These are phyloP conservation scores for Cubamyces sp. DNA, from an alignment of 768 basidiomycete genomes.

Conservation along the genomic window DNA sequence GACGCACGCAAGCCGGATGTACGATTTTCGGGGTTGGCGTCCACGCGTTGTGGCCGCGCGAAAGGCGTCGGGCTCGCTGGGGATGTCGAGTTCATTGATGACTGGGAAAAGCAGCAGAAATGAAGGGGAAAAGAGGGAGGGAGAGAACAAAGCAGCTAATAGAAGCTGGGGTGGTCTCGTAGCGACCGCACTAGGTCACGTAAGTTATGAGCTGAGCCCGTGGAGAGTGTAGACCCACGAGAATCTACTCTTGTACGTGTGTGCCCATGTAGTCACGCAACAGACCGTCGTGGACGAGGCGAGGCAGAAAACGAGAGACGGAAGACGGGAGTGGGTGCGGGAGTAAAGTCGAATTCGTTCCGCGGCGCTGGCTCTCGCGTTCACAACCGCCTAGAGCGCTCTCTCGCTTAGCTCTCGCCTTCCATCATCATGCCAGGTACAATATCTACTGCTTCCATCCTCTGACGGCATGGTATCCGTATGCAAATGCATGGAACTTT, in stretches of 20 bases:
- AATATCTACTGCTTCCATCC: not conserved
- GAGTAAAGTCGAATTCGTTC: not conserved
- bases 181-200: slow-evolving; percentile 13
- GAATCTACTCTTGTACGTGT: not conserved
- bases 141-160: slow-evolving; percentile 9
- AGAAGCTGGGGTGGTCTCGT: slow-evolving; percentile 15
- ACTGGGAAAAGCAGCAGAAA: not conserved
- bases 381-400: slow-evolving; percentile 1
- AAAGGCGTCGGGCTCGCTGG: slow-evolving; percentile 14
- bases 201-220: slow-evolving; percentile 5
- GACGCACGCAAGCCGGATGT: slow-evolving; percentile 70
- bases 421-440: not conserved
- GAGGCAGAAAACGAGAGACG: not conserved
- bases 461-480: not conserved
- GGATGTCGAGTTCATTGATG: slow-evolving; percentile 13
- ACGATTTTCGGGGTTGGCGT: slow-evolving; percentile 37
- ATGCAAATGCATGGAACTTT: not conserved
- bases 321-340: not conserved
- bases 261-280: slow-evolving; percentile 8
- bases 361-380: not conserved
- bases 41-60: slow-evolving; percentile 20
- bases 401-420: not conserved
- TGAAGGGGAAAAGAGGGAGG: not conserved
- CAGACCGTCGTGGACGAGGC: slow-evolving; percentile 7
- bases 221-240: not conserved